These are phyloP conservation scores for Corymbia citriodora DNA, from an alignment of 441 rosid species.

Conservation along the genomic window DNA sequence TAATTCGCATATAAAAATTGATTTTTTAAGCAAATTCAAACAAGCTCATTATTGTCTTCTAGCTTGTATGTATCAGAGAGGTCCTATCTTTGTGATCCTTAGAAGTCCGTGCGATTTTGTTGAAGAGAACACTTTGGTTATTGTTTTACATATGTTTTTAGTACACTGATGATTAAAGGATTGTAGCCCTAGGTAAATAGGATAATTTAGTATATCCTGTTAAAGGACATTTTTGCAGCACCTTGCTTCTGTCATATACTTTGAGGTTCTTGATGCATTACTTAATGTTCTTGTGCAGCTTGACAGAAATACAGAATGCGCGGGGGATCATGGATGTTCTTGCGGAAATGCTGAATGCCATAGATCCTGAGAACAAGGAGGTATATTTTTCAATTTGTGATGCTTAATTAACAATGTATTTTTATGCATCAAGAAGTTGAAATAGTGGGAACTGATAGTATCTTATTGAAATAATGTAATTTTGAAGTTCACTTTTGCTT, in stretches of 20 bases:
- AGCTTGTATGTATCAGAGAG: background rate
- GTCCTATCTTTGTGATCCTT: background rate
- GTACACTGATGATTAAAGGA: background rate
- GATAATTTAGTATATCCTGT: background rate
- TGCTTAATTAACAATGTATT: background rate
- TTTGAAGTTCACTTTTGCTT: background rate
- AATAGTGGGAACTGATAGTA: background rate
- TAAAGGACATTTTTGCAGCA: background rate
- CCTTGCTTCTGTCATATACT: background rate
- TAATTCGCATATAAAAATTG: background rate
- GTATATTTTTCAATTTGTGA: conserved; percentile 28
- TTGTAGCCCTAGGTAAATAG: background rate
- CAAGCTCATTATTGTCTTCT: background rate
- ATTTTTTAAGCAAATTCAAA: background rate
- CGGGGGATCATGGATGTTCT: conserved; percentile 98
- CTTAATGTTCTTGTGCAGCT: conserved; percentile 41
- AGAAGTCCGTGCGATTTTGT: background rate
- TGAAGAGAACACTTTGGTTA: background rate
- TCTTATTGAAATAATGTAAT: background rate
- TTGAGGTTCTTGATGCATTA: background rate
- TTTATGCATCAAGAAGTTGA: background rate
- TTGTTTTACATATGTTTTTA: background rate
- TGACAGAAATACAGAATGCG: conserved; percentile 98
- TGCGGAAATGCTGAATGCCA: conserved; percentile 92
- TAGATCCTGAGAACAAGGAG: conserved; percentile 90